A percentile compares a stretch with the other conserved stretches of the same genome.
phyloP scores from a whole-genome alignment of 2,329 filamentous ascomycete species.

The Shiraia sp. region DNA sequence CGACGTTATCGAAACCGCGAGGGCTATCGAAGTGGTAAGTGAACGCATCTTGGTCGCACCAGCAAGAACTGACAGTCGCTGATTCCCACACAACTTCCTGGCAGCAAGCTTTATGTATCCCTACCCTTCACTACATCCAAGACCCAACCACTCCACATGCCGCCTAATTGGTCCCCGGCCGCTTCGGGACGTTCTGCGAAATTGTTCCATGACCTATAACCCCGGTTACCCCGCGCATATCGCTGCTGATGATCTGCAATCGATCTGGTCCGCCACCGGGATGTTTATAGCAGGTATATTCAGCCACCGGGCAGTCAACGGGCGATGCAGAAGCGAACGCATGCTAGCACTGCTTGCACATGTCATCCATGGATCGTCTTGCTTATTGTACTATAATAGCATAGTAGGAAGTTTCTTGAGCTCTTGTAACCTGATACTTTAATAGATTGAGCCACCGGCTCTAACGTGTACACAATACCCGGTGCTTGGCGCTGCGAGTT shows the following conservation, averaged over 20 bases:
- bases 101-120: constrained; percentile 1
- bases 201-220: constrained; percentile 1
- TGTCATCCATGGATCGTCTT: no score
- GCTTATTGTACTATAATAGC: no score
- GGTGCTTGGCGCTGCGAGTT: no score
- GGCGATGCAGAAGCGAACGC: no score
- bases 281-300: constrained; percentile 11
- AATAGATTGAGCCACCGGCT: no score
- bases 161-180: constrained; percentile 1
- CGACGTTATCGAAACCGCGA: constrained; percentile 5
- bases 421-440: no score
- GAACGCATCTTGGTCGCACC: constrained; percentile 3
- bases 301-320: constrained; percentile 16
- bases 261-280: constrained; percentile 2
- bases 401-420: no score
- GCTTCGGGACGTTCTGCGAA: not conserved
- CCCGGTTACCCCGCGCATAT: constrained; percentile 7
- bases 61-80: not conserved
- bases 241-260: constrained; percentile 1
- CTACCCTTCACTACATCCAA: not conserved
- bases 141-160: constrained; percentile 1
- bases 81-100: not conserved
- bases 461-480: no score
- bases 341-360: no score
- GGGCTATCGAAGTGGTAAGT: constrained; percentile 1